phyloP scores from a whole-genome alignment of 2,329 filamentous ascomycete species.

The Septoria petroselini region DNA sequence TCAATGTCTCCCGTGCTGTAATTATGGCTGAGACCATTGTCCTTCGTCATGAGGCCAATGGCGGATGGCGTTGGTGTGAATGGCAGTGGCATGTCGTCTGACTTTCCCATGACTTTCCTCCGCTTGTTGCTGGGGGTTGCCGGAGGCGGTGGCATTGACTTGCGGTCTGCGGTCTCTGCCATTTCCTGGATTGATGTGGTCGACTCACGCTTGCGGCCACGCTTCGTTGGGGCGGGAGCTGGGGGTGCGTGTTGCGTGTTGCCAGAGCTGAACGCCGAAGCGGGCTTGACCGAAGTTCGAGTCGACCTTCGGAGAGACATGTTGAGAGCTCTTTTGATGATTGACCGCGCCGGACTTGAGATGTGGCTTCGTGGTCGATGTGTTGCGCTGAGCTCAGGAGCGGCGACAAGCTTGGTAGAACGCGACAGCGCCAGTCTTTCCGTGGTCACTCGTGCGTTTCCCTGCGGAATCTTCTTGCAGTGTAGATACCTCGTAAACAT shows the following conservation, averaged over 20 bases:
- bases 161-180: slow-evolving; percentile 13
- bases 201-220: slow-evolving; percentile 26
- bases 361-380: background rate
- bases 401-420: background rate
- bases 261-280: slow-evolving; percentile 2
- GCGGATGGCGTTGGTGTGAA: slow-evolving; percentile 51
- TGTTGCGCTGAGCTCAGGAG: background rate
- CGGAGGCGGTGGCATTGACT: slow-evolving; percentile 35
- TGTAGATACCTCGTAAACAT: background rate
- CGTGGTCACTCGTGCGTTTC: too few species aligned
- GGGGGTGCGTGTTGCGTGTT: slow-evolving; percentile 8
- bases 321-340: slow-evolving; percentile 15
- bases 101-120: slow-evolving; percentile 27
- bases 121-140: slow-evolving; percentile 33
- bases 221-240: slow-evolving; percentile 25
- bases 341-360: background rate
- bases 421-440: slow-evolving; percentile 7
- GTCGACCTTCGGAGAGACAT: slow-evolving; percentile 56
- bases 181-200: slow-evolving; percentile 19
- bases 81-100: slow-evolving; percentile 36
- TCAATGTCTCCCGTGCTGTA: slow-evolving; percentile 43
- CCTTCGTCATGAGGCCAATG: slow-evolving; percentile 47
- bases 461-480: too few species aligned
- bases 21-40: slow-evolving; percentile 32
- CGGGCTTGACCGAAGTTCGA: slow-evolving; percentile 39